Evolutionary conservation across 805 yeast species (phyloP).

Genomic region (Lipomyces mesembrius): DNA sequence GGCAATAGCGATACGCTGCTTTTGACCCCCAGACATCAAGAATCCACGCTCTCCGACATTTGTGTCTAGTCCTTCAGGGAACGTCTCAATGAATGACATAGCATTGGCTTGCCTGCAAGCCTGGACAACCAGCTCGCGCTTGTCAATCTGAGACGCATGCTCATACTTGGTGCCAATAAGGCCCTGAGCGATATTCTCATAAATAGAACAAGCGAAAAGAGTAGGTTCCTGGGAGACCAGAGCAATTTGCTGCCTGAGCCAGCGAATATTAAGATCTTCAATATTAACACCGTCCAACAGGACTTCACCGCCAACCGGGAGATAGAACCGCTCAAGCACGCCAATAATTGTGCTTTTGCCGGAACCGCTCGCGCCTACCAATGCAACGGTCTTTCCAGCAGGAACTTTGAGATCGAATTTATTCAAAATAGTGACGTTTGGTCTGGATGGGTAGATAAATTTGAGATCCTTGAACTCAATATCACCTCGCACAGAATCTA

Average conservation of each 20-base stretch:
- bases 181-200: constrained; percentile 82
- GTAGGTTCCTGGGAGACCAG: constrained; percentile 98
- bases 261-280: constrained; percentile 68
- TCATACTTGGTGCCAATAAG: constrained; percentile 47
- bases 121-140: constrained; percentile 46
- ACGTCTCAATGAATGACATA: constrained; percentile 52
- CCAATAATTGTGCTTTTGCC: constrained; percentile 90
- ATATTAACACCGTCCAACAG: constrained; percentile 85
- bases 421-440: constrained; percentile 78
- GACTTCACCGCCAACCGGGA: constrained; percentile 73
- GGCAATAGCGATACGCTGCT: constrained; percentile 68
- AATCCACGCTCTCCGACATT: constrained; percentile 60
- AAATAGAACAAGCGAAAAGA: constrained; percentile 80
- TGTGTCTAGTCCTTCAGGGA: constrained; percentile 59
- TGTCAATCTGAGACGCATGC: constrained; percentile 47
- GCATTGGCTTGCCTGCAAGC: constrained; percentile 62
- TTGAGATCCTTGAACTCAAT: constrained; percentile 81
- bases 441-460: constrained; percentile 78
- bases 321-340: constrained; percentile 84
- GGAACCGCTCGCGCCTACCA: constrained; percentile 94
- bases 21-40: constrained; percentile 70
- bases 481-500: constrained; percentile 55
- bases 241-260: constrained; percentile 76
- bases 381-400: constrained; percentile 87
- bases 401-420: constrained; percentile 79